Evolutionary conservation across 305 asterid species (phyloP).

Genomic region (Plantago lanceolata): DNA sequence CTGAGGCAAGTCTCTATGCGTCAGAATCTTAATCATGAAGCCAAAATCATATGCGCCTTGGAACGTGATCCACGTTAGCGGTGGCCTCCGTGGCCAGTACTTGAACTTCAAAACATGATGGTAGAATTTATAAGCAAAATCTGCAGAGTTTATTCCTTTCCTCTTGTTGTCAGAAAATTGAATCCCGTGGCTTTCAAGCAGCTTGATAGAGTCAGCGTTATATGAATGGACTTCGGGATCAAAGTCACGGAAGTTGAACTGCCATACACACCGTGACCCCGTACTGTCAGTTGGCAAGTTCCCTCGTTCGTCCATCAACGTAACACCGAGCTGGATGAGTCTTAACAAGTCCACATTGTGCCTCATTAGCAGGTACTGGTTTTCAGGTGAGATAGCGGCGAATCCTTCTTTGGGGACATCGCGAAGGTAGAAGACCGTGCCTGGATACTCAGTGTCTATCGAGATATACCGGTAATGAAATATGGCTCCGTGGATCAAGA

Average conservation of each 20-base stretch:
- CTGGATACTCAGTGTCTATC: not conserved
- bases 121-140: not conserved
- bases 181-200: not conserved
- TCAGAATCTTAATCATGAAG: slow-evolving; percentile 30
- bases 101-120: not conserved
- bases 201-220: not conserved
- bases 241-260: slow-evolving; percentile 11
- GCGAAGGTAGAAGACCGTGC: not conserved
- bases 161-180: not conserved
- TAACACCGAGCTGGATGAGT: slow-evolving; percentile 3
- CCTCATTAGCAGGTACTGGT: not conserved
- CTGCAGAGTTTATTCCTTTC: not conserved
- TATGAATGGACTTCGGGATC: not conserved
- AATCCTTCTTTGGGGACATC: not conserved
- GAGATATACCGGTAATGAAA: not conserved
- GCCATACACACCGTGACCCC: not conserved
- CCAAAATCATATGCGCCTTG: slow-evolving; percentile 38
- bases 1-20: slow-evolving; percentile 16
- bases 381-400: not conserved
- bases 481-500: not conserved
- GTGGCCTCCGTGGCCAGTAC: not conserved
- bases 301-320: not conserved
- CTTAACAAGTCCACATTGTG: not conserved
- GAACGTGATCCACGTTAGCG: slow-evolving; percentile 30
- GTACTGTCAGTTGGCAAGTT: not conserved